These are phyloP conservation scores for Fremontodendron californicum DNA, from an alignment of 345 rosid genomes.

Conservation along the genomic window DNA sequence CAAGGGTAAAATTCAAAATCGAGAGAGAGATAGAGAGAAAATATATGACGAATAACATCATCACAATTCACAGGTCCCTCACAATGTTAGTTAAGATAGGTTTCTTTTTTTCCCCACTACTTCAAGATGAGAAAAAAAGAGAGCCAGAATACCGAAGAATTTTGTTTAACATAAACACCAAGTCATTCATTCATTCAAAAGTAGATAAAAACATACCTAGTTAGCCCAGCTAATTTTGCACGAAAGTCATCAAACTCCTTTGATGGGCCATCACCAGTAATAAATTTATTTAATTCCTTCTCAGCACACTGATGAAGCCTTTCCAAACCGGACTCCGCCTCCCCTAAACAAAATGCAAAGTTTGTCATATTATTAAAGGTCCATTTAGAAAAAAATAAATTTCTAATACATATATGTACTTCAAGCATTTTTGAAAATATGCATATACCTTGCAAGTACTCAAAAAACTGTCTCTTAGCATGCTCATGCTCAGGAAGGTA, in stretches of 20 bases:
- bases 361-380: neutral
- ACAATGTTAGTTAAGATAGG: neutral
- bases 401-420: neutral
- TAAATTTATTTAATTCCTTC: constrained; percentile 71
- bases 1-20: neutral
- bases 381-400: neutral
- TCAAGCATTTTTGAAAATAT: neutral
- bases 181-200: neutral
- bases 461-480: constrained; percentile 87
- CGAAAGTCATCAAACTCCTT: constrained; percentile 85
- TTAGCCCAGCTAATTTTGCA: constrained; percentile 81
- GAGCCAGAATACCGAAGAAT: neutral
- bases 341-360: constrained; percentile 53
- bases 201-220: constrained; percentile 44
- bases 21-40: neutral
- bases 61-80: neutral
- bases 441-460: constrained; percentile 84
- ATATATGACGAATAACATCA: neutral
- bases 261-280: constrained; percentile 49
- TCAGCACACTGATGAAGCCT: constrained; percentile 98
- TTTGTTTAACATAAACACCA: neutral
- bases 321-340: constrained; percentile 94
- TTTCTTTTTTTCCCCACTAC: neutral
- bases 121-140: neutral
- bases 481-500: constrained; percentile 81